These are phyloP conservation scores for Salix udensis DNA, from an alignment of 345 rosid genomes.

Conservation along the genomic window DNA sequence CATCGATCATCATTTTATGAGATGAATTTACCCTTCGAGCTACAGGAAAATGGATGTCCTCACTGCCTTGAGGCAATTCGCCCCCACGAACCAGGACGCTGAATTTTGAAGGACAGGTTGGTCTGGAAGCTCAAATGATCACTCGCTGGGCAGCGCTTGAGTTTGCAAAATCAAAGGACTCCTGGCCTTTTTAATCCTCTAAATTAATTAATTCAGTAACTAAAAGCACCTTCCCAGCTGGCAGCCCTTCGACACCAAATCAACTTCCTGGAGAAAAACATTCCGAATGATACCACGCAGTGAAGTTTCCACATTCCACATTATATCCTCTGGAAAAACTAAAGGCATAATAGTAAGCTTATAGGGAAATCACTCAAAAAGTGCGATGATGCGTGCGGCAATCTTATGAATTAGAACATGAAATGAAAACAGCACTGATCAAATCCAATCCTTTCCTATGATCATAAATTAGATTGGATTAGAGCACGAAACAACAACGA, in stretches of 20 bases:
- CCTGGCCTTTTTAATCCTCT: neutral
- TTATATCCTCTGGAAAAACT: neutral
- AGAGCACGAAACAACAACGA: too few species aligned
- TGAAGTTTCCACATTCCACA: neutral
- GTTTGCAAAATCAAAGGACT: neutral
- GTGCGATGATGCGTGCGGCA: too few species aligned
- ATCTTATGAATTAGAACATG: too few species aligned
- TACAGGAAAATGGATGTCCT: conserved; percentile 29
- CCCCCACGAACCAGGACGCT: conserved; percentile 45
- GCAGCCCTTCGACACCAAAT: neutral
- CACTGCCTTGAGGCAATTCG: conserved; percentile 41
- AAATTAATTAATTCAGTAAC: neutral
- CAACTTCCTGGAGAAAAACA: neutral
- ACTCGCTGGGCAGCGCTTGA: neutral
- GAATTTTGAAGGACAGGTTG: conserved; percentile 24
- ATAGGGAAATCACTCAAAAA: too few species aligned
- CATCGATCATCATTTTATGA: conserved; percentile 73
- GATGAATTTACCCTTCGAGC: conserved; percentile 49
- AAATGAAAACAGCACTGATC: too few species aligned
- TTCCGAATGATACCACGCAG: neutral
- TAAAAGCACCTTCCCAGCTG: neutral
- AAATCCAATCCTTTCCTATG: too few species aligned
- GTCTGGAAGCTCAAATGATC: neutral
- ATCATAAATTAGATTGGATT: too few species aligned
- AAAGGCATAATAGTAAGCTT: neutral